Conservation (phyloP, 768 basidiomycete genomes). For the Pholiota microspora region DNA sequence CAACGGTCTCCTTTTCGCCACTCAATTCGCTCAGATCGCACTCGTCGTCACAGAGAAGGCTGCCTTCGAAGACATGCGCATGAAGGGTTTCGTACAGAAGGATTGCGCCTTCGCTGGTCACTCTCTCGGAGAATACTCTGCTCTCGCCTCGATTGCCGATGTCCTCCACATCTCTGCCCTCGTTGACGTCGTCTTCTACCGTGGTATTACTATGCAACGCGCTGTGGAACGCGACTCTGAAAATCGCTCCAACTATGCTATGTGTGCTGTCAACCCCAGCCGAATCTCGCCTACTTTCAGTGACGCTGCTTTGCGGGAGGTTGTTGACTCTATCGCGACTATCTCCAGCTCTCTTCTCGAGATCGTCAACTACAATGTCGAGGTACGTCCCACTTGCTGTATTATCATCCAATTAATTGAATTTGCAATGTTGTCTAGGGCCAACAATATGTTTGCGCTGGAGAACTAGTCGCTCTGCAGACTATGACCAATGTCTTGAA, state of each 20-base stretch:
- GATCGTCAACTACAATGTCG: constrained; percentile 96
- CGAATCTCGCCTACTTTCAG: constrained; percentile 94
- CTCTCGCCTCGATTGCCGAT: constrained; percentile 95
- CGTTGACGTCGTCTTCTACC: constrained; percentile 98
- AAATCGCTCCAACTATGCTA: constrained; percentile 95
- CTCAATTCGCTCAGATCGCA: constrained; percentile 98
- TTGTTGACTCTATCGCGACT: constrained; percentile 86
- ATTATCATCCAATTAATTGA: constrained; percentile 5
- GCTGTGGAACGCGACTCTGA: constrained; percentile 94
- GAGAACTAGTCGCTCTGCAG: constrained; percentile 90
- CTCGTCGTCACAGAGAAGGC: constrained; percentile 98
- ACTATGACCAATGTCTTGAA: constrained; percentile 96
- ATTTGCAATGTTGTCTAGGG: constrained; percentile 60
- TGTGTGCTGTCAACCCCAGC: constrained; percentile 99
- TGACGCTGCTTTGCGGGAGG: constrained; percentile 93
- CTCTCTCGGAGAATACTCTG: constrained; percentile 98
- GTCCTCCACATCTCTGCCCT: constrained; percentile 93
- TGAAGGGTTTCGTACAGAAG: constrained; percentile 91
- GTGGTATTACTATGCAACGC: constrained; percentile 99
- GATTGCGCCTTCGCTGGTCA: constrained; percentile 96
- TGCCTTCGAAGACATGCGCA: constrained; percentile 96
- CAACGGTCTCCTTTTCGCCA: constrained; percentile 91
- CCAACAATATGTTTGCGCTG: constrained; percentile 99
- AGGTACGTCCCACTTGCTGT: constrained; percentile 44
- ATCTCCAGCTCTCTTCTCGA: constrained; percentile 83